phyloP scores from a whole-genome alignment of 176 grass and related monocot species.

The Guadua angustifolia region DNA sequence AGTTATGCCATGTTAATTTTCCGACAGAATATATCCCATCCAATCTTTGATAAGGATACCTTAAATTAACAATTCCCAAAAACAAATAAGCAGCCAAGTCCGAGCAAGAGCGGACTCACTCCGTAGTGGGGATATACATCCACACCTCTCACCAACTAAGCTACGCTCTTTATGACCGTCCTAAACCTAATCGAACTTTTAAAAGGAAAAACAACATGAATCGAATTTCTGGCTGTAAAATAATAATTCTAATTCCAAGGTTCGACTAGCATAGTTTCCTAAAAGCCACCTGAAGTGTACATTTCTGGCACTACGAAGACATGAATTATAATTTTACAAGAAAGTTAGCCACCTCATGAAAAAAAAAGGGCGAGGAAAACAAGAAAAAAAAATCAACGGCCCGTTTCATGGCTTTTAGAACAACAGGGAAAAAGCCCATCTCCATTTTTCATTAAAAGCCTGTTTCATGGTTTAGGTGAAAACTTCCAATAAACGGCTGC shows the following conservation, averaged over 20 bases:
- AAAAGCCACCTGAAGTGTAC: neutral
- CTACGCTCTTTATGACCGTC: too few species aligned
- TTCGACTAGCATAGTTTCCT: slow-evolving; percentile 5
- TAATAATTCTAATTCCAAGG: neutral
- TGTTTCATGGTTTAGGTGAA: slow-evolving; percentile 46
- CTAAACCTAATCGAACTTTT: neutral
- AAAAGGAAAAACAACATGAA: neutral
- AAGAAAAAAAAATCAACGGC: neutral
- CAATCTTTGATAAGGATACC: too few species aligned
- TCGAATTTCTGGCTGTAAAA: neutral
- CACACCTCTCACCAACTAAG: too few species aligned
- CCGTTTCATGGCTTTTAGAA: slow-evolving; percentile 12
- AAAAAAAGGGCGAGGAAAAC: too few species aligned
- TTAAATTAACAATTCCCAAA: too few species aligned
- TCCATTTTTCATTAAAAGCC: slow-evolving; percentile 31
- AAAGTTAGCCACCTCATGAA: neutral
- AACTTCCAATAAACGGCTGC: slow-evolving; percentile 52
- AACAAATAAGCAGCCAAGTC: too few species aligned
- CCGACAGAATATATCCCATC: too few species aligned
- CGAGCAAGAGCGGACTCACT: too few species aligned
- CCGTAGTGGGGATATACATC: too few species aligned
- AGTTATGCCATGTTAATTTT: too few species aligned
- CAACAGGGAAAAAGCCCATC: neutral
- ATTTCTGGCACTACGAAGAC: slow-evolving; percentile 15
- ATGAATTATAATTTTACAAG: slow-evolving; percentile 31